Percentiles rank a stretch among this genome's conserved stretches.
phyloP scores from a whole-genome alignment of 768 basidiomycete species.

The Pleurotus citrinopileatus region DNA sequence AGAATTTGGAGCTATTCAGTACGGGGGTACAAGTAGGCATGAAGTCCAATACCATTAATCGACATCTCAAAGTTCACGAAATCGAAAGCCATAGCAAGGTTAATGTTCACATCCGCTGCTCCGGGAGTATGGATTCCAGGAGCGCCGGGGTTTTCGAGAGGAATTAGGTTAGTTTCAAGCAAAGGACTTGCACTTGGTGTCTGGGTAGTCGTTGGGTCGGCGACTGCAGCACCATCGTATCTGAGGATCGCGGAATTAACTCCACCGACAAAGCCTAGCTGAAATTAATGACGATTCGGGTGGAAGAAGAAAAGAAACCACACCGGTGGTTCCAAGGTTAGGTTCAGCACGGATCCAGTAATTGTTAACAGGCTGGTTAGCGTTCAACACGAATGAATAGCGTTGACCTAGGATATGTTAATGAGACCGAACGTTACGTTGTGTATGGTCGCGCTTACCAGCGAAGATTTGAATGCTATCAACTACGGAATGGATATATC shows the following conservation, averaged over 20 bases:
- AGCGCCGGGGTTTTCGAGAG: not conserved
- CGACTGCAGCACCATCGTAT: not conserved
- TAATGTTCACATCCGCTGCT: slow-evolving; percentile 1
- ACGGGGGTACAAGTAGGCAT: not conserved
- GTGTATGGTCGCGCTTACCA: slow-evolving; percentile 11
- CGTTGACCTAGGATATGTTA: slow-evolving; percentile 22
- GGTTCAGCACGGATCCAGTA: slow-evolving; percentile 41
- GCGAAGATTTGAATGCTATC: slow-evolving; percentile 37
- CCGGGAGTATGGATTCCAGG: slow-evolving; percentile 2
- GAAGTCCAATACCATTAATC: not conserved
- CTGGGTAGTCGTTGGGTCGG: slow-evolving; percentile 1
- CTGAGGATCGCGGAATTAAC: slow-evolving; percentile 10
- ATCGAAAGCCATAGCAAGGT: slow-evolving; percentile 3
- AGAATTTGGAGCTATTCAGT: not conserved
- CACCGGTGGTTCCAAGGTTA: slow-evolving; percentile 23
- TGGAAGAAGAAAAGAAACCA: slow-evolving; percentile 5
- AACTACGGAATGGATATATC: slow-evolving; percentile 15
- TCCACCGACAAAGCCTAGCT: slow-evolving; percentile 1
- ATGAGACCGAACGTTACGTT: not conserved
- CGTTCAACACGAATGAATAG: slow-evolving; percentile 38
- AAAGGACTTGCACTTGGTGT: not conserved
- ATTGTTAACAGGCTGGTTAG: slow-evolving; percentile 33
- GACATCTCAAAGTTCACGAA: not conserved
- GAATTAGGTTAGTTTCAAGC: not conserved
- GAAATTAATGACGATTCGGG: not conserved